Evolutionary conservation across 192 early-diverging fungal species (phyloP), one percentile per base, ranked within the genome.

Genomic region (Diversispora epigaea): DNA sequence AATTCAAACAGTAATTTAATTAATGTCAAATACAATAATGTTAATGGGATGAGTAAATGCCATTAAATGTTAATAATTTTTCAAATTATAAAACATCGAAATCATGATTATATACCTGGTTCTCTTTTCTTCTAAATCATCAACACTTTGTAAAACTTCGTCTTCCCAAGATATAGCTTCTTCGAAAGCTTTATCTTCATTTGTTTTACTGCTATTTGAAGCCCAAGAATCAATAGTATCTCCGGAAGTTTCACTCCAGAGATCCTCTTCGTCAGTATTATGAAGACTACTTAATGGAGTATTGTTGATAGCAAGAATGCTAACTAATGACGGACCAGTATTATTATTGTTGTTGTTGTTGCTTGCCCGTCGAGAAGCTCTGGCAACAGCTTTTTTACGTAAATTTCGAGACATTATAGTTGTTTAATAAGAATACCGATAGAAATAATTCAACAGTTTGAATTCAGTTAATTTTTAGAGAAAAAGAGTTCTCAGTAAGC

Each of bases 41-140:
- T n/a, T n/a, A 32, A 32, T 32, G 25, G 25, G 25, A 32, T 32
- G 25, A 32, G 2, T 32, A 32, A n/a, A 32, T 32, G 25, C 2
- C 25, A 32, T 4, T 54, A 54, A n/a, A 25, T 41, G 55, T 44
- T 58, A 14, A 71, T 45, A 17, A 6, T 55, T 12, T 54, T 25
- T 3, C 12, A 64, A 63, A 9, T 22, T 40, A 6, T n/a, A 40
- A 15, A 2, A 54, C 39, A 15, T 6, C 25, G 4, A 50, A 9
- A 41, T 8, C n/a, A 11, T 17, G 9, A 41, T 22, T 32, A 21
- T 39, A 69, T 83, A 86, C 86, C 86, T 88, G 17, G 83, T 75
- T 45, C 86, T 78, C 58, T 81, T 88, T 46, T 84, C 84, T 68
- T 78, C 76, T 17, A 88, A 65, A 32, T 86, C 78, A 47, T 88